These are phyloP conservation scores for Apocynum venetum DNA, from an alignment of 257 asterid species.

Conservation along the genomic window DNA sequence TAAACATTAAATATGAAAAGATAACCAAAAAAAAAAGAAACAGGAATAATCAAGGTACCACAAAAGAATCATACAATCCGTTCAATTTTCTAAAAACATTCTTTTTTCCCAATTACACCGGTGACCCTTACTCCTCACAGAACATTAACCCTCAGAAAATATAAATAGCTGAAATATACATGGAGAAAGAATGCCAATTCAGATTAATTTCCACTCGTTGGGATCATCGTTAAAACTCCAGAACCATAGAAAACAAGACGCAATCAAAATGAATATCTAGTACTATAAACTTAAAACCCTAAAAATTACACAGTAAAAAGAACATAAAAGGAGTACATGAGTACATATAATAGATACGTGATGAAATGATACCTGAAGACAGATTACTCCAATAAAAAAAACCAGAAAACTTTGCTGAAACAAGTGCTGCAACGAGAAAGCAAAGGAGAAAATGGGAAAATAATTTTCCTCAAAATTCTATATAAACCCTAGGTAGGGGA, in stretches of 20 bases:
- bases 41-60: neutral
- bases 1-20: neutral
- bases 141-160: neutral
- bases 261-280: neutral
- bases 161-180: neutral
- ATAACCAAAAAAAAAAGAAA: neutral
- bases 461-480: neutral
- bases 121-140: neutral
- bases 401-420: neutral
- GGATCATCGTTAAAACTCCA: neutral
- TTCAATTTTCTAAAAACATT: neutral
- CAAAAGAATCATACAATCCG: neutral
- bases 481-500: slow-evolving; percentile 8
- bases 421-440: neutral
- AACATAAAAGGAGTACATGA: neutral
- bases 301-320: neutral
- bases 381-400: neutral
- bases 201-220: neutral
- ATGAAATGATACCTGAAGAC: neutral
- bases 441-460: neutral
- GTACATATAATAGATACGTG: no score
- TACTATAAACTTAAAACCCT: neutral
- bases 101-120: neutral
- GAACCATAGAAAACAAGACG: neutral
- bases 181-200: neutral